Conservation (phyloP, 306 rosid species). For the Mucuna pruriens region DNA sequence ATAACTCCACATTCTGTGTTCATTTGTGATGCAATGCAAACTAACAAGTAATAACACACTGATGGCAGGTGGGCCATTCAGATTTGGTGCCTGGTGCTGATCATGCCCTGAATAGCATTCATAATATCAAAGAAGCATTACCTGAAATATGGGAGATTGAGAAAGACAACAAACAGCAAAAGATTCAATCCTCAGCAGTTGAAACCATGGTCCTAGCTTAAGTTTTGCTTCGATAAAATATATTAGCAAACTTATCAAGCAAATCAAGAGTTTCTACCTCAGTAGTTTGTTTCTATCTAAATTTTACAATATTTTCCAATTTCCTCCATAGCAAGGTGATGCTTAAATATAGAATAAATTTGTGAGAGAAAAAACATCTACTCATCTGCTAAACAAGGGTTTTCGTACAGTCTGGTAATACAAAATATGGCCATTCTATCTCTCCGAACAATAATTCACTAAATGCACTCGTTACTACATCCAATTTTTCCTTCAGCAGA, state of each 20-base stretch:
- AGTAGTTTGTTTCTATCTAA: neutral
- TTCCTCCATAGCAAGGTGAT: constrained; percentile 19
- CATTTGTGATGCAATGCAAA: constrained; percentile 3
- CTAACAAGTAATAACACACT: constrained; percentile 10
- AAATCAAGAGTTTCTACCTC: constrained; percentile 33
- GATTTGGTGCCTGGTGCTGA: constrained; percentile 79
- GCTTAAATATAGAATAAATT: constrained; percentile 33
- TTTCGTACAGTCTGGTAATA: constrained; percentile 15
- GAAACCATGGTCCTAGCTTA: constrained; percentile 51
- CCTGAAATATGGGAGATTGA: constrained; percentile 77
- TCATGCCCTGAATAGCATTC: constrained; percentile 77
- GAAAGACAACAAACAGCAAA: constrained; percentile 36
- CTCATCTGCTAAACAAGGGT: neutral
- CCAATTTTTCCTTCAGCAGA: neutral
- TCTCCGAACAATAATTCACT: neutral
- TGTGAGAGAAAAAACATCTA: constrained; percentile 18
- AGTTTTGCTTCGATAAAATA: constrained; percentile 34
- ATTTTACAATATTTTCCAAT: constrained; percentile 23
- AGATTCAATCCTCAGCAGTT: constrained; percentile 40
- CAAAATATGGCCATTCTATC: constrained; percentile 22
- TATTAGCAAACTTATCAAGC: constrained; percentile 11
- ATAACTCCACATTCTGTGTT: neutral
- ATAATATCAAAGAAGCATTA: constrained; percentile 82
- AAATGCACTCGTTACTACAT: constrained; percentile 22
- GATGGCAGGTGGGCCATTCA: constrained; percentile 76